Base-by-base conservation (phyloP, 345 rosid species). In the Toxicodendron radicans region DNA sequence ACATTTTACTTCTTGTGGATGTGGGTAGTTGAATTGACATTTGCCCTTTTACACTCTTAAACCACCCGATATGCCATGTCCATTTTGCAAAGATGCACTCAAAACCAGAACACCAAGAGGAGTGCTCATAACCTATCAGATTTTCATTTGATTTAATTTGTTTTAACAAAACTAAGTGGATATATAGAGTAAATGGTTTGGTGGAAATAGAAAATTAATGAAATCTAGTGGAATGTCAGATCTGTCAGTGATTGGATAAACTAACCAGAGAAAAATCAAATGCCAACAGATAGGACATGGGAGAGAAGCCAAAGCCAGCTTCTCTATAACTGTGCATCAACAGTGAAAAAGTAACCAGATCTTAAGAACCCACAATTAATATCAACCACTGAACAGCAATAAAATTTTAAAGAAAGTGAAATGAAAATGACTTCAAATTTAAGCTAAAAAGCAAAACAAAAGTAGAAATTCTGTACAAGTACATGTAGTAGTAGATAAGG, bases 201-300 rank as follows among this genome's bases (percentile, higher is more conserved):
- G 9, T 38, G 8, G 9, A 38, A 38, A 9, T 63, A 68, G 58
- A 6, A 71, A 67, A 58, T 69, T 57, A 58, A 64, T 52, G 71
- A 80, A 71, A 82, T 84, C 79, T 80, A 79, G 85, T 73, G 85
- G 85, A 80, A 81, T 87, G 85, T 86, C 86, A 84, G 83, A 72
- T 0, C 8, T 66, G 75, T 64, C 84, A 84, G 87, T 27, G 64
- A 45, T 35, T 38, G 51, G 82, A 79, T 67, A 73, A 75, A 77
- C 64, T 32, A 74, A 43, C 30, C 70, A 53, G 6, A 66, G 43
- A 49, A 68, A 71, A 68, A 58, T 64, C 57, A 43, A 72, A 71
- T 75, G 78, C 27, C 24, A 45, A 3, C 73, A 23, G 68, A 75
- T 73, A 43, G 65, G 82, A 75, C 82, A 71, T 30, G 11, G 2